phyloP scores from a whole-genome alignment of 352 stramenopile genomes.

The Pythium coloratum region DNA sequence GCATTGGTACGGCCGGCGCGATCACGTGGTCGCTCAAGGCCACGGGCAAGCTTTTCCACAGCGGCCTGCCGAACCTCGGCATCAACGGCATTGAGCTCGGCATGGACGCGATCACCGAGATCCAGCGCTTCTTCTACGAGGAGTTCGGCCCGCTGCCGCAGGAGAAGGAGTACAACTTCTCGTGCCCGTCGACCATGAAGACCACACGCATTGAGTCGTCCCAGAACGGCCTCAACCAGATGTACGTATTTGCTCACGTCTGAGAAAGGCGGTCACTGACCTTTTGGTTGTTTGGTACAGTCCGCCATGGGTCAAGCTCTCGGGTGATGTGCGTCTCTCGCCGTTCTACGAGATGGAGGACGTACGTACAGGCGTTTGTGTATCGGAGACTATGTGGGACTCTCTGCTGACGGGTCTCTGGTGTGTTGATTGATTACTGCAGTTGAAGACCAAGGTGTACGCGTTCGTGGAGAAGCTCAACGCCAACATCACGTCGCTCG shows the following conservation, averaged over 20 bases:
- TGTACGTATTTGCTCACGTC: constrained; percentile 41
- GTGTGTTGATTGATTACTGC: constrained; percentile 3
- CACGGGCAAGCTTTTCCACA: constrained; percentile 92
- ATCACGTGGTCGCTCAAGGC: constrained; percentile 91
- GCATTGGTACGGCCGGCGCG: constrained; percentile 87
- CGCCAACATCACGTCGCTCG: constrained; percentile 74
- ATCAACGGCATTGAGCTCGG: constrained; percentile 91
- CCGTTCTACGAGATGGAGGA: constrained; percentile 93
- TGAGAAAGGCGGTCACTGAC: constrained; percentile 1
- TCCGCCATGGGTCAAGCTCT: constrained; percentile 88
- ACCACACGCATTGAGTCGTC: constrained; percentile 82
- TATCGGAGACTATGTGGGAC: not conserved
- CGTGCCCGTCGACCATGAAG: constrained; percentile 87
- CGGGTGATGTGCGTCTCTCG: constrained; percentile 88
- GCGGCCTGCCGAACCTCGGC: constrained; percentile 83
- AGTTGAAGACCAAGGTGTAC: constrained; percentile 75
- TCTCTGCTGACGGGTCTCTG: constrained; percentile 8
- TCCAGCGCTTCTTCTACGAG: constrained; percentile 90
- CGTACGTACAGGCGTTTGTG: constrained; percentile 36
- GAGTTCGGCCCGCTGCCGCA: constrained; percentile 82
- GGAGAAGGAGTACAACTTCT: constrained; percentile 91
- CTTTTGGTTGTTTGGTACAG: constrained; percentile 34
- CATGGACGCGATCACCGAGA: constrained; percentile 81
- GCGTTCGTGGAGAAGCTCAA: constrained; percentile 89
- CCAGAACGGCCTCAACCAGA: constrained; percentile 80